These are phyloP conservation scores for Mucor racemosus DNA, from an alignment of 371 early-diverging fungal genomes.

Conservation along the genomic window DNA sequence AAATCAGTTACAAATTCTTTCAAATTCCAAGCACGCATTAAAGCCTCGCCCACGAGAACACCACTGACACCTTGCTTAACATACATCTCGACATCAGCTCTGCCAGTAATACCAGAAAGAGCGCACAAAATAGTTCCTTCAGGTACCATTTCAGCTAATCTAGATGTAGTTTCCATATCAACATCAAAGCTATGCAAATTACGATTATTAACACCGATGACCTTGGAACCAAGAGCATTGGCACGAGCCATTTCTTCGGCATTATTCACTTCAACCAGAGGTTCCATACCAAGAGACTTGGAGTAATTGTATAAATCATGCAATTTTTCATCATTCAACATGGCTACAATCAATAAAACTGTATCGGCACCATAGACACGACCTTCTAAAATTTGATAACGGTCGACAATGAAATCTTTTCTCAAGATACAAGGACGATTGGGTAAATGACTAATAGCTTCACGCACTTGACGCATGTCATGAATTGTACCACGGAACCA, in stretches of 20 bases:
- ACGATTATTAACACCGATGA: conserved; percentile 97
- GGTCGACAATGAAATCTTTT: conserved; percentile 96
- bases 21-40: conserved; percentile 89
- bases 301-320: conserved; percentile 73
- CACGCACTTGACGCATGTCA: conserved; percentile 87
- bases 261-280: conserved; percentile 97
- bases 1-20: conserved; percentile 75
- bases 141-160: conserved; percentile 79
- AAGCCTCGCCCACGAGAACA: conserved; percentile 94
- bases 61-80: conserved; percentile 75
- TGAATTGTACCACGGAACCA: conserved; percentile 96
- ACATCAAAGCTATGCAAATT: conserved; percentile 96
- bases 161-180: conserved; percentile 84
- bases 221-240: conserved; percentile 77
- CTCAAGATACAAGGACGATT: conserved; percentile 92
- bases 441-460: conserved; percentile 64
- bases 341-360: conserved; percentile 94
- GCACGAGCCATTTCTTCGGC: conserved; percentile 89
- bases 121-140: conserved; percentile 79
- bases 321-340: conserved; percentile 76
- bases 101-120: conserved; percentile 86
- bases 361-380: conserved; percentile 93
- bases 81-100: conserved; percentile 86
- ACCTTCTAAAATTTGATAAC: conserved; percentile 95
- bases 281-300: conserved; percentile 89